Base-by-base conservation (phyloP, 768 basidiomycete genomes). In the Macrolepiota albuminosa region DNA sequence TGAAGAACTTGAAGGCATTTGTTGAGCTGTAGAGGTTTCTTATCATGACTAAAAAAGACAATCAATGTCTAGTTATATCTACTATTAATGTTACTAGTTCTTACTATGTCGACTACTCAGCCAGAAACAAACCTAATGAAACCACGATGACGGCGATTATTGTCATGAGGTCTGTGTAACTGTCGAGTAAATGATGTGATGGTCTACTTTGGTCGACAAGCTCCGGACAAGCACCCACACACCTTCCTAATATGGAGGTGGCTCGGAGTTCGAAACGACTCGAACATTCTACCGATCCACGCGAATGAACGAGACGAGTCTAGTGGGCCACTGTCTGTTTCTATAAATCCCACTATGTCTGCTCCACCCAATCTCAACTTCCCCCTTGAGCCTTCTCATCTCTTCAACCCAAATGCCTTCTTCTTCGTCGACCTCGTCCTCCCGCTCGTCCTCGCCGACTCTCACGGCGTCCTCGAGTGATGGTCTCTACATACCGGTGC, bases 1-100 rank as follows among this genome's bases (percentile, higher is more conserved):
- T 98, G 67, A 75, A 82, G 66, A 85, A 85, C 66, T 87, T 96
- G 72, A 89, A 92, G 81, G 70, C 69, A 24, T 98, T 97, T 69
- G 75, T 98, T 62, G 91, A 95, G 39, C 76, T 78, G 31, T 86
- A 73, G 66, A 58, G 45, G 47, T 39, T 58, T 62, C 43, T 33
- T 2, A 34, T 47, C 39, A 45, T 29, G 36, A 56, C 46, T n/a
- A 64, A 60, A 61, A 43, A 61, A 59, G 60, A 57, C 55, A 43
- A 48, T 34, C 1, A n/a, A 48, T 36, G 60, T 63, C 56, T 60
- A 56, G 37, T 60, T 18, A 48, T 42, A 51, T 46, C 47, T 57
- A 63, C 36, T 46, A 54, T 50, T 33, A 43, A 58, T 48, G 50
- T 26, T 57, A 60, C 31, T 37, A 56, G 18, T 50, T 33, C 31